Base-by-base conservation (phyloP, 306 rosid species). In the Oxytropis ochrocephala region DNA sequence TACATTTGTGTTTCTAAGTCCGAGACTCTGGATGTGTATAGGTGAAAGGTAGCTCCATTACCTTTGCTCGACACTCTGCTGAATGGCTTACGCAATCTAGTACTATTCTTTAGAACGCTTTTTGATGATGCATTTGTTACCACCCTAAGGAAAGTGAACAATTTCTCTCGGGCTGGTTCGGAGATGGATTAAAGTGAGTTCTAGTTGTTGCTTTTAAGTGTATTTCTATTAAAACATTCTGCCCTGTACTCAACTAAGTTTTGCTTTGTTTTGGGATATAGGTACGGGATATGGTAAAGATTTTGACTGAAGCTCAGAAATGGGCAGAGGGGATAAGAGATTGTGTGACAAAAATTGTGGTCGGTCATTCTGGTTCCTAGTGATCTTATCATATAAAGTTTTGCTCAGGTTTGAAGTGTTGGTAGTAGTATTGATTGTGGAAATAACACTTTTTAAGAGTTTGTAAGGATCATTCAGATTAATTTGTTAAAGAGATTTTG, bases 131-230 rank as follows among this genome's bases (percentile, higher is more conserved):
- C 84, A 19, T 88, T 73, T 81, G 80, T 61, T 72, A 54, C 82
- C 55, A 79, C 79, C 35, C 67, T 90, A 73, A 88, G 78, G 83
- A 85, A 87, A 76, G 92, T 77, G 96, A 94, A 71, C 98, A 94
- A 76, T 91, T 90, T 81, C 84, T 94, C 58, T 94, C n/a, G 98
- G 98, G 98, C 95, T 78, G 97, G 98, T 77, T 82, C 89, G 12
- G 98, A 94, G 85, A 88, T 90, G 96, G 89, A 94, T 84, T 78
- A n/a, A 82, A 67, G 98, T 94, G 75, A 85, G 97, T 85, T 70
- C 75, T 55, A 29, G 49, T 32, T 72, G 57, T 72, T 75, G 38
- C 74, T 73, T 51, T 50, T 43, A 19, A 46, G 67, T 67, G 54
- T 48, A 62, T 60, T 72, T 36, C 63, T 63, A 24, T 56, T 54